phyloP scores from a whole-genome alignment of 2,329 filamentous ascomycete genomes.

The Botrytis squamosa region DNA sequence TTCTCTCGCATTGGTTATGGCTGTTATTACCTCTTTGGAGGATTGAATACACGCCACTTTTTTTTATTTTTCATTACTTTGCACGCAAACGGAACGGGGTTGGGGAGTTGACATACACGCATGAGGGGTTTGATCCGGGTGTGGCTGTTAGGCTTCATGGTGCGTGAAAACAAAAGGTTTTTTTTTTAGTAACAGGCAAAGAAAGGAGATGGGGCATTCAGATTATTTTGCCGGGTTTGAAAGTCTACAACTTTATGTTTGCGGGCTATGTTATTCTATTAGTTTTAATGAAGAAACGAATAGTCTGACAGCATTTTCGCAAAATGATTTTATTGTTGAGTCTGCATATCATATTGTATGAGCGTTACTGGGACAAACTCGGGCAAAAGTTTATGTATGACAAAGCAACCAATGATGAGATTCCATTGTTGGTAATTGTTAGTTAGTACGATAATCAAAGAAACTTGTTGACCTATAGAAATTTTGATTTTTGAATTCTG shows the following conservation, averaged over 20 bases:
- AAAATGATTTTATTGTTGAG: background rate
- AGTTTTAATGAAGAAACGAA: background rate
- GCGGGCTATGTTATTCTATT: background rate
- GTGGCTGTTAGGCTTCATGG: slow-evolving; percentile 25
- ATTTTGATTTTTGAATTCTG: background rate
- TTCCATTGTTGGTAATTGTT: background rate
- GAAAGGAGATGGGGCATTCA: background rate
- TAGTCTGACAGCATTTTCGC: background rate
- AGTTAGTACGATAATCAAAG: background rate
- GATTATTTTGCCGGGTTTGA: background rate
- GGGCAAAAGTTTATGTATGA: background rate
- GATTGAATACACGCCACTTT: slow-evolving; percentile 19
- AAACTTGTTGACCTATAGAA: background rate
- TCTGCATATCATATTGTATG: background rate
- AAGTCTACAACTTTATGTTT: background rate
- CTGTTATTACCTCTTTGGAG: slow-evolving; percentile 24
- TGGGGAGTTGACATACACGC: slow-evolving; percentile 26
- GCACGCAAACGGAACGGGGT: slow-evolving; percentile 24
- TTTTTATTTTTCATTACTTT: slow-evolving; percentile 20
- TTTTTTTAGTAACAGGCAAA: background rate
- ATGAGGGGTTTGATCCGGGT: slow-evolving; percentile 18
- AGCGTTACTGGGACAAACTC: background rate
- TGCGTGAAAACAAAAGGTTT: background rate
- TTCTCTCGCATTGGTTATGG: slow-evolving; percentile 26
- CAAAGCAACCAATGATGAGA: background rate